A percentile compares a stretch with the other conserved stretches of the same genome.
phyloP scores from a whole-genome alignment of 768 basidiomycete genomes.

The Tulasnella sp. region DNA sequence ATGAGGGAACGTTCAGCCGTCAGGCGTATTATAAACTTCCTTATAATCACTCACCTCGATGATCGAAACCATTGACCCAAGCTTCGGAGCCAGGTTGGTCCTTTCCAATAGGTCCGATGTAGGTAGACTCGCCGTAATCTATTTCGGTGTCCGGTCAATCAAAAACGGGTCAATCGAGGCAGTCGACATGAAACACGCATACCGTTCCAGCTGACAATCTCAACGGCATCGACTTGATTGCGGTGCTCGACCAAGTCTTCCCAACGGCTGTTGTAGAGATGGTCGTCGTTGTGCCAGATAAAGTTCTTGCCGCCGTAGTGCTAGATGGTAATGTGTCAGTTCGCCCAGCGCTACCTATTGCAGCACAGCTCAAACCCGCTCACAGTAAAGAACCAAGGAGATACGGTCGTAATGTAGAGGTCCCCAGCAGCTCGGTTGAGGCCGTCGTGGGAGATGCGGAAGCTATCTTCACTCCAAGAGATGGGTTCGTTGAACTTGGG shows the following conservation, averaged over 20 bases:
- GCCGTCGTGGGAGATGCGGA: conserved; percentile 5
- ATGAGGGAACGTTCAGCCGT: not conserved
- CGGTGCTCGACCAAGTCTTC: conserved; percentile 31
- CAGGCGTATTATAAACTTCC: not conserved
- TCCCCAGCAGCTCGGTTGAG: not conserved
- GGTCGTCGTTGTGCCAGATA: conserved; percentile 33
- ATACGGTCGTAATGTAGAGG: conserved; percentile 31
- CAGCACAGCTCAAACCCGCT: not conserved
- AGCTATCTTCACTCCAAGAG: conserved; percentile 22
- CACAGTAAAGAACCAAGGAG: conserved; percentile 32
- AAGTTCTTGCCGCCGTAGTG: conserved; percentile 32
- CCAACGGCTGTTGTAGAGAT: conserved; percentile 32
- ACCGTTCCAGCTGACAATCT: conserved; percentile 37
- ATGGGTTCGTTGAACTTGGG: conserved; percentile 26
- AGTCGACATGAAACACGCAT: conserved; percentile 14
- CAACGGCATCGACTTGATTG: conserved; percentile 30
- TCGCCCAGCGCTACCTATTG: not conserved
- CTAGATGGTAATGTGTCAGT: conserved; percentile 24
- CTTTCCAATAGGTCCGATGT: conserved; percentile 55
- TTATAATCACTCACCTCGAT: conserved; percentile 28
- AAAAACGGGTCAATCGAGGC: conserved; percentile 16
- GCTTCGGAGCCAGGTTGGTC: conserved; percentile 60
- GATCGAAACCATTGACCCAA: conserved; percentile 60
- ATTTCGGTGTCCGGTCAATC: conserved; percentile 17
- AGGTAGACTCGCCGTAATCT: conserved; percentile 67